Conservation (phyloP, 2,329 filamentous ascomycete genomes). For the Chaetomium sp. region DNA sequence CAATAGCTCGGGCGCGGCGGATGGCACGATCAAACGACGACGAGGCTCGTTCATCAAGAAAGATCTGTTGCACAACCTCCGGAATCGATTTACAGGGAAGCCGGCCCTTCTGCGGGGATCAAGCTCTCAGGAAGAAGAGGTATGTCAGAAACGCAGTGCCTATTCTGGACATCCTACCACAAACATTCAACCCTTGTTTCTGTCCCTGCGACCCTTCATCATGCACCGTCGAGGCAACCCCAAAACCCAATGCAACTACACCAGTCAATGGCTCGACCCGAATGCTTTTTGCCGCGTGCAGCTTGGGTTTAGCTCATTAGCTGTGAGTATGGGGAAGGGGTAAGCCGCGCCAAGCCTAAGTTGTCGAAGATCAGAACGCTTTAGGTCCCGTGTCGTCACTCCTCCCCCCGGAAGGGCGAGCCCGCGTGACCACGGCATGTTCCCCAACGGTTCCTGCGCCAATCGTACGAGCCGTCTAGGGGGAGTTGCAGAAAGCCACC, state of each 20-base stretch:
- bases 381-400: conserved; percentile 12
- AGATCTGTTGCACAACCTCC: conserved; percentile 27
- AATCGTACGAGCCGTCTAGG: conserved; percentile 19
- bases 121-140: conserved; percentile 1
- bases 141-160: conserved; percentile 8
- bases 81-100: conserved; percentile 23
- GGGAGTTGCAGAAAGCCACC: conserved; percentile 6
- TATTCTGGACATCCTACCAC: too few relatives aligned
- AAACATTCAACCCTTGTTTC: neutral
- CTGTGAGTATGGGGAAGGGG: neutral
- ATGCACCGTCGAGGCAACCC: neutral
- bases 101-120: conserved; percentile 25
- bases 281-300: neutral
- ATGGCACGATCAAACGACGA: conserved; percentile 14
- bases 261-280: neutral
- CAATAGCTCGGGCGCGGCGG: conserved; percentile 1
- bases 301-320: too few relatives aligned
- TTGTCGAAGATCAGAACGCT: neutral
- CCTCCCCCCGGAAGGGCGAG: conserved; percentile 1
- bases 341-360: conserved; percentile 5
- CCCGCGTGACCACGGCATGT: conserved; percentile 21
- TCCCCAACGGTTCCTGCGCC: conserved; percentile 14
- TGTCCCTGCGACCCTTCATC: neutral
- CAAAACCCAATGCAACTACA: conserved; percentile 2
- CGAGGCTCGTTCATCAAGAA: conserved; percentile 12